These are phyloP conservation scores for Actinomucor elegans DNA, from an alignment of 371 early-diverging fungal genomes.

Conservation along the genomic window DNA sequence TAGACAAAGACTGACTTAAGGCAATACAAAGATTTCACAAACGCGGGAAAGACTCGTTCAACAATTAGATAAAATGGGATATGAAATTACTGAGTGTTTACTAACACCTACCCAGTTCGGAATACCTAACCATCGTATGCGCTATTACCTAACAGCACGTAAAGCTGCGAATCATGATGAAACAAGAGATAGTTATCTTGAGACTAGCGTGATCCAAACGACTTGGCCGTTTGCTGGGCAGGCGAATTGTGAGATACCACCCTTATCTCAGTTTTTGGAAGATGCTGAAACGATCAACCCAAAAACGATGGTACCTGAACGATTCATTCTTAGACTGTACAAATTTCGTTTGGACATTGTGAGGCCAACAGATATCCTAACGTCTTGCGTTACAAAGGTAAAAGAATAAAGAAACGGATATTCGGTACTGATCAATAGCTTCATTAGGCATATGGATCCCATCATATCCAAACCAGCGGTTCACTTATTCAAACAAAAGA, in stretches of 20 bases:
- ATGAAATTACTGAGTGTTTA: conserved; percentile 63
- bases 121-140: conserved; percentile 67
- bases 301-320: conserved; percentile 56
- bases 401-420: too few species aligned
- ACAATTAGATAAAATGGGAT: conserved; percentile 59
- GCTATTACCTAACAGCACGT: conserved; percentile 69
- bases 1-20: background rate
- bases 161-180: conserved; percentile 32
- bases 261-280: conserved; percentile 43
- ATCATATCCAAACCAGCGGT: conserved; percentile 66
- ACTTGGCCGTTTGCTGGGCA: conserved; percentile 54
- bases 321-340: conserved; percentile 63
- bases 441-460: conserved; percentile 66
- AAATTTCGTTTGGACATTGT: conserved; percentile 68
- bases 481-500: conserved; percentile 61
- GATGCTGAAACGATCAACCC: conserved; percentile 32
- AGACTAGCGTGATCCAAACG: conserved; percentile 36
- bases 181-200: conserved; percentile 10
- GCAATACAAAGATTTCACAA: conserved; percentile 57
- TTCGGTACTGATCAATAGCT: conserved; percentile 4
- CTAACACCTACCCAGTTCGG: conserved; percentile 68
- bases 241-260: conserved; percentile 24
- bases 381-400: conserved; percentile 77
- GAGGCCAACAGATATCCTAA: conserved; percentile 42
- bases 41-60: conserved; percentile 60